Evolutionary conservation across 2,329 filamentous ascomycete species (phyloP).

Genomic region (Hymenoscyphus fructigenus): DNA sequence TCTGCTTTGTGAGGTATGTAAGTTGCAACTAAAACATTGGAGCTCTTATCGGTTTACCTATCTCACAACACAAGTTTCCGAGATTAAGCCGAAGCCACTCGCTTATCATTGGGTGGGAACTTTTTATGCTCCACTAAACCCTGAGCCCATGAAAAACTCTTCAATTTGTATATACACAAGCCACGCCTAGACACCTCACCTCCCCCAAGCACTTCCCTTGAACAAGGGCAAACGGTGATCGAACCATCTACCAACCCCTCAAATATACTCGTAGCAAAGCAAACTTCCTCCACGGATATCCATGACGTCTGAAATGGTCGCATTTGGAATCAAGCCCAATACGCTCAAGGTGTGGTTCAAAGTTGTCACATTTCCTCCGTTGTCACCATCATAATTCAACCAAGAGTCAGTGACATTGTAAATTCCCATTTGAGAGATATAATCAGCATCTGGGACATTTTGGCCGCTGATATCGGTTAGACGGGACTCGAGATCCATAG

Average conservation of each 20-base stretch:
- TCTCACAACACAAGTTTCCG: background rate
- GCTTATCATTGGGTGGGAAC: no score
- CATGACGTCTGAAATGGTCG: conserved; percentile 11
- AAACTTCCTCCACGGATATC: conserved; percentile 8
- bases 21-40: background rate
- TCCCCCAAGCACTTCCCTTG: no score
- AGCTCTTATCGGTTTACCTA: background rate
- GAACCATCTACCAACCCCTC: background rate
- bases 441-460: background rate
- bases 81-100: no score
- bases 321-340: conserved; percentile 8
- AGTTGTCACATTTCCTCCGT: conserved; percentile 13
- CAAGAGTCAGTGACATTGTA: background rate
- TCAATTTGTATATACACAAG: no score
- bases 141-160: no score
- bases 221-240: no score
- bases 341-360: conserved; percentile 8
- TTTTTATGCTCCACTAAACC: no score
- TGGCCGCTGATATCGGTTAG: conserved; percentile 7
- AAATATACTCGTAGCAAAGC: conserved; percentile 14
- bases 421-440: background rate
- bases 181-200: no score
- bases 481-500: conserved; percentile 21
- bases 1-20: background rate
- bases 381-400: background rate